Conservation (phyloP, 1,284 basidiomycete genomes). For the Mycosarcoma mackinlayi region DNA sequence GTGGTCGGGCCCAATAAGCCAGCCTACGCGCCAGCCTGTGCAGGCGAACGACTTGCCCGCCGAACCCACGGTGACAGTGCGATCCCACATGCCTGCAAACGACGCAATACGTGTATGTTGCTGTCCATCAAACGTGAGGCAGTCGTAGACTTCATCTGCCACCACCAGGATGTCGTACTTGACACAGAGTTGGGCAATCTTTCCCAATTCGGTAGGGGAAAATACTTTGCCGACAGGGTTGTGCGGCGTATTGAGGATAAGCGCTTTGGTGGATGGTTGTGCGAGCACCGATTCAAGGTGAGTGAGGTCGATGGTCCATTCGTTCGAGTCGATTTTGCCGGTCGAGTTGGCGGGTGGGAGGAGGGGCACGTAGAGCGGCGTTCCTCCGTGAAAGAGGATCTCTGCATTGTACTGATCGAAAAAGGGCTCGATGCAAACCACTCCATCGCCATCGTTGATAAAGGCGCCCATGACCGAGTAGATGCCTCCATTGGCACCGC, state of each 20-base stretch:
- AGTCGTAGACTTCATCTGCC: slow-evolving; percentile 94
- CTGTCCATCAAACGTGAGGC: slow-evolving; percentile 85
- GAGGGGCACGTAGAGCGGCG: slow-evolving; percentile 92
- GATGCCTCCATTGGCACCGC: slow-evolving; percentile 78
- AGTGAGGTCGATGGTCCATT: slow-evolving; percentile 73
- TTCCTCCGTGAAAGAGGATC: slow-evolving; percentile 74
- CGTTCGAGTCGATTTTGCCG: slow-evolving; percentile 58
- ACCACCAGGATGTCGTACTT: slow-evolving; percentile 93
- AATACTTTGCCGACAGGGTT: slow-evolving; percentile 86
- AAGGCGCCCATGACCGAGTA: slow-evolving; percentile 61
- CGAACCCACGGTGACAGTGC: slow-evolving; percentile 83
- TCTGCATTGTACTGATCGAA: slow-evolving; percentile 87
- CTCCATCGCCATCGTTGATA: slow-evolving; percentile 77
- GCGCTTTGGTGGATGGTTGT: slow-evolving; percentile 77
- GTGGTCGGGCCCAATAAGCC: slow-evolving; percentile 86
- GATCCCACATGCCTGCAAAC: slow-evolving; percentile 87
- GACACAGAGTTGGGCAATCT: slow-evolving; percentile 85
- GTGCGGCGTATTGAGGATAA: slow-evolving; percentile 75
- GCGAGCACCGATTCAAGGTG: slow-evolving; percentile 80
- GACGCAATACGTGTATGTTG: slow-evolving; percentile 91
- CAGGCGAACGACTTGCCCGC: slow-evolving; percentile 90
- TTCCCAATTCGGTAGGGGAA: slow-evolving; percentile 80
- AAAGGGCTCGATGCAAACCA: slow-evolving; percentile 94
- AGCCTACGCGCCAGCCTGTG: slow-evolving; percentile 97
- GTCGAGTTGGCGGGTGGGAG: slow-evolving; percentile 76